These are phyloP conservation scores for Apophysomyces ossiformis DNA, from an alignment of 371 early-diverging fungal genomes.

Conservation along the genomic window DNA sequence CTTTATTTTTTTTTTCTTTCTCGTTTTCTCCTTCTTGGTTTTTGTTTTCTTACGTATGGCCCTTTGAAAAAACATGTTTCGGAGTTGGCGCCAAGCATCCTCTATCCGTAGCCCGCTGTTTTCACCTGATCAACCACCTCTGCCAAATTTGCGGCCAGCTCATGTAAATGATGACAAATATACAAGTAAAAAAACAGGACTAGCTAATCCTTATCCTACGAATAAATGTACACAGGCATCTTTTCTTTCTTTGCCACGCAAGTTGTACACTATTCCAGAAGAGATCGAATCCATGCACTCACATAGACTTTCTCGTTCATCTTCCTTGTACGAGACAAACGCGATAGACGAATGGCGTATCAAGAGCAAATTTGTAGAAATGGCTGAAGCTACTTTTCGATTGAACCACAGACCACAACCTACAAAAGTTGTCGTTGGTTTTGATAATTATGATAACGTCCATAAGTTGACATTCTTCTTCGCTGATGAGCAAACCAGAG, in stretches of 20 bases:
- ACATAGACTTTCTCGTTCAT: neutral
- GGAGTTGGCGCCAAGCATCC: neutral
- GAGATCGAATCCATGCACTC: conserved; percentile 18
- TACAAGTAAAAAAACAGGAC: neutral
- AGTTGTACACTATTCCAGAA: conserved; percentile 23
- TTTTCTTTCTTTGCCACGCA: conserved; percentile 10
- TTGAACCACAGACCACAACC: conserved; percentile 9
- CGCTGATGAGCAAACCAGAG: conserved; percentile 7
- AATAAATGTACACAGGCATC: neutral
- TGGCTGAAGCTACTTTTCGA: conserved; percentile 10
- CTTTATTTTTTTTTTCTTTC: neutral
- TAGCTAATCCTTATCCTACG: neutral
- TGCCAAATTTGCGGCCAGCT: neutral
- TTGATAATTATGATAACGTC: conserved; percentile 17
- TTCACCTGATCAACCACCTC: conserved; percentile 3
- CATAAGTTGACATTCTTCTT: conserved; percentile 11
- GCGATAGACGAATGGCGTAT: conserved; percentile 1
- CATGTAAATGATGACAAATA: conserved; percentile 2
- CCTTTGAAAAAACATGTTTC: neutral
- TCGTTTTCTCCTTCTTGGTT: neutral
- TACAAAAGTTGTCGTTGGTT: conserved; percentile 14
- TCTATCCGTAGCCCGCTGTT: neutral
- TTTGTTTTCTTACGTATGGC: neutral
- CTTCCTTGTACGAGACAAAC: neutral
- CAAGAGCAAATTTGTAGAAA: neutral